Conservation (phyloP, 345 rosid genomes). For the Acer campestre region DNA sequence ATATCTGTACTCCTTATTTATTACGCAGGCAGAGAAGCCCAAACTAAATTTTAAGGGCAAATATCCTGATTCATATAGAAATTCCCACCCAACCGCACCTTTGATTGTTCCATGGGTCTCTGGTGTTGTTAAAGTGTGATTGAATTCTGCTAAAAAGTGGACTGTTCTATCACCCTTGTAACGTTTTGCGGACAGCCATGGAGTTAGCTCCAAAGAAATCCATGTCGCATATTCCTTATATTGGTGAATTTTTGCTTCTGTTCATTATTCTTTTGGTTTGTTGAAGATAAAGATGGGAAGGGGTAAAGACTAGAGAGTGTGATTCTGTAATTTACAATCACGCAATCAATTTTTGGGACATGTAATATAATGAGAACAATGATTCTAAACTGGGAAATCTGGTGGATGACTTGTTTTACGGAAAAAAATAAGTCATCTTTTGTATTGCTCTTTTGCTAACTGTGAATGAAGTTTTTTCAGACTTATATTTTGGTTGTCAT, state of each 20-base stretch:
- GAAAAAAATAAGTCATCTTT: not conserved
- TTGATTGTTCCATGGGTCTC: conserved; percentile 90
- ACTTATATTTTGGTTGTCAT: not conserved
- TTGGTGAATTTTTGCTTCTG: conserved; percentile 7
- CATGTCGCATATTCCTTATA: not conserved
- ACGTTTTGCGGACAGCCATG: not conserved
- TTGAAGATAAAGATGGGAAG: not conserved
- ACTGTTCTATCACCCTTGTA: not conserved
- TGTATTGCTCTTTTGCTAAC: not conserved
- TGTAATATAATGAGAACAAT: conserved; percentile 2
- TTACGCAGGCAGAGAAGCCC: conserved; percentile 83
- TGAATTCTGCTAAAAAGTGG: conserved; percentile 9
- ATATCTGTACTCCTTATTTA: conserved; percentile 15
- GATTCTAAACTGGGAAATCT: conserved; percentile 15
- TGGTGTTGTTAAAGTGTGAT: conserved; percentile 65
- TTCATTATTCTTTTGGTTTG: not conserved
- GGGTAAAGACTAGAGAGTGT: not conserved
- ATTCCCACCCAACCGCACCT: conserved; percentile 82
- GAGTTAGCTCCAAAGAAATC: conserved; percentile 7
- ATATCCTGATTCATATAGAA: conserved; percentile 77
- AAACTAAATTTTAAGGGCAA: conserved; percentile 70
- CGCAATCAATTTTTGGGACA: conserved; percentile 6
- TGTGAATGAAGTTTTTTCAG: not conserved
- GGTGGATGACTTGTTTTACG: conserved; percentile 15
- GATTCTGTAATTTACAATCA: not conserved